Base-by-base conservation (phyloP, 208 protist species). In the Acanthamoeba triangularis region DNA sequence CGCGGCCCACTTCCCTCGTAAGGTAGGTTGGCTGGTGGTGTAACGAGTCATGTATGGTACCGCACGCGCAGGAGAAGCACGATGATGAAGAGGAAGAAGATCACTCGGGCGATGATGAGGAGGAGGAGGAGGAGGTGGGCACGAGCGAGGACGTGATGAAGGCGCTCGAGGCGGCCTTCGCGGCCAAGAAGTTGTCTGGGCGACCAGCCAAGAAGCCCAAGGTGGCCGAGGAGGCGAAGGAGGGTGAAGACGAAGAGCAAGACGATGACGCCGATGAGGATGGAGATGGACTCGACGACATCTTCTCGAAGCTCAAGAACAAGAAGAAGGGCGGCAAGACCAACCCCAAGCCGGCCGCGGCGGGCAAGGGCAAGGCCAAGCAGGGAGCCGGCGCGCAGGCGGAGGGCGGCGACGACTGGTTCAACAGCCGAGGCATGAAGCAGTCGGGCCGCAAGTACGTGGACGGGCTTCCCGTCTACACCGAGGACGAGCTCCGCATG, bases 351-450 rank as follows among this genome's bases (percentile, higher is more conserved):
- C 4, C 54, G 49, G 78, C 78, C 28, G 59, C 8, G 49, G 11
- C 78, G 25, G 13, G 14, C 23, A 28, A 6, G 7, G 41, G 41
- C 30, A 47, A 80, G 13, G 41, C 10, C 72, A 80, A 47, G 13
- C 13, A 13, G 35, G 30, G n/a, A n/a, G n/a, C n/a, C 28, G 13
- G 30, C 69, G 16, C 69, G 18, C 35, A 28, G 37, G 4, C 78
- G 23, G 41, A 63, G 56, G 47, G 23, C n/a, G 41, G 28, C 4
- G 78, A 87, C 78, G 41, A 52, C 33, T 87, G 78, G 78, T 87
- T 87, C 47, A 87, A 87, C 78, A 87, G 78, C 41, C 41, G 78
- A 87, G 78, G 78, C 41, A 87, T 52, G 47, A 87, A 59, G 33
- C 78, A 87, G 47, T 78, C 69, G 11, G 69, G 78, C 13, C 41